Base-by-base conservation (phyloP, 2,329 filamentous ascomycete genomes). In the Xylariomycetidae sp. region DNA sequence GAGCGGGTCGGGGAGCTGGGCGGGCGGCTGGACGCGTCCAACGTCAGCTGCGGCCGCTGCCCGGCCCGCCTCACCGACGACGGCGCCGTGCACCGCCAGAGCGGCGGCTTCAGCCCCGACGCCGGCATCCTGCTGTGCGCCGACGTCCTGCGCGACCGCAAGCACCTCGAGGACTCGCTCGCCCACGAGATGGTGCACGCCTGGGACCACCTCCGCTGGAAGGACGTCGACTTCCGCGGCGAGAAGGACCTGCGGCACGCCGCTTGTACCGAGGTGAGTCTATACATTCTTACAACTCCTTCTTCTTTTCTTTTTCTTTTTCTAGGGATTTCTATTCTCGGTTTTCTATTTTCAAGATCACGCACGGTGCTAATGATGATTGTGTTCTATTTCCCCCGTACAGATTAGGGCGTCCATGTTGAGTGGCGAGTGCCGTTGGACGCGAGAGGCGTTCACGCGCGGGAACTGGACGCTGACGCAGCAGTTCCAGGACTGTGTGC, bases 181-280 rank as follows among this genome's bases (percentile, higher is more conserved):
- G 82, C 89, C 17, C 92, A 98, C 62, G 92, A 98, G 67, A 94
- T 98, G 88, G 85, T 98, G 33, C 92, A 98, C 60, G 89, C 89
- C 1, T 97, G 88, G 71, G 92, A 98, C 58, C 85, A 94, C 58
- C 56, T 97, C 49, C 70, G 90, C 44, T 98, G 88, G 69, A 92
- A 95, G 62, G n/a, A n/a, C n/a, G 80, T 96, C 27, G 83, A 97
- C 55, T 86, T 85, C 67, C 62, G 67, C n/a, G 77, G 71, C 4
- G 69, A 73, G 49, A 85, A 66, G 66, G 69, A 88, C 58, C 58
- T 98, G 61, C 80, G 82, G 58, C 92, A 98, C 63, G 86, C 89
- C 22, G 92, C 92, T 35, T 98, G 92, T 61, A 84, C 89, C 36
- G 92, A 98, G 80, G 87, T 90, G 62, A 43, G 64, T 57, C 38